Evolutionary conservation across 1,284 basidiomycete genomes (phyloP).

Genomic region (Tilletia indica): DNA sequence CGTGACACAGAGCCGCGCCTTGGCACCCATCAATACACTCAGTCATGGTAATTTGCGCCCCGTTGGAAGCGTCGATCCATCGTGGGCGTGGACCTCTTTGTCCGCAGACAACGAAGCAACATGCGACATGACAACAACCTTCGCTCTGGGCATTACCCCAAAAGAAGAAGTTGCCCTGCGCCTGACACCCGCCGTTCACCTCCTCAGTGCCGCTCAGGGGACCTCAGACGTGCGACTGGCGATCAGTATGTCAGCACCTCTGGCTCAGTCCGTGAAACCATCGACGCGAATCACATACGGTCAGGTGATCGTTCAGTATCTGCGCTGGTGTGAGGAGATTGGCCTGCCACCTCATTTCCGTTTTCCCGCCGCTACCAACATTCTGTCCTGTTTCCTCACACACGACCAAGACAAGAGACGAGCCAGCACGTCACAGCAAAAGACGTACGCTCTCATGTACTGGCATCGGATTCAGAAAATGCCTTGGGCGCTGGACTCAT

Average conservation of each 20-base stretch:
- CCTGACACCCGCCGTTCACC: neutral
- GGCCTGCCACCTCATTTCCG: neutral
- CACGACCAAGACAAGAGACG: neutral
- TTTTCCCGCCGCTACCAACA: neutral
- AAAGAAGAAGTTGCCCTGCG: too few species aligned
- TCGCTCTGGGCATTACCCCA: too few species aligned
- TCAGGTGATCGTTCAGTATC: neutral
- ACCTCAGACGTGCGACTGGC: neutral
- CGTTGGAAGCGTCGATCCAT: too few species aligned
- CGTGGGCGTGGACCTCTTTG: too few species aligned
- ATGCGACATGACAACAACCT: too few species aligned
- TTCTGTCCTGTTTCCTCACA: neutral
- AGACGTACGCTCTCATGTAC: neutral
- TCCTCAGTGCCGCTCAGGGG: neutral
- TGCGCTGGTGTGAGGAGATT: neutral
- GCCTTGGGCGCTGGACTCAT: neutral
- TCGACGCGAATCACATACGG: neutral
- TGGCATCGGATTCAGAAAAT: neutral
- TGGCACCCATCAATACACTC: too few species aligned
- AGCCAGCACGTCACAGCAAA: neutral
- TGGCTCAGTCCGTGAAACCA: too few species aligned
- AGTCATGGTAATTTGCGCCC: too few species aligned
- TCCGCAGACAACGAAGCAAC: too few species aligned
- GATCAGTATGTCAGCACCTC: too few species aligned
- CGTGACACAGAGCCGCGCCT: too few species aligned